phyloP scores from a whole-genome alignment of 2,329 filamentous ascomycete genomes.

The Penicillium sp. region DNA sequence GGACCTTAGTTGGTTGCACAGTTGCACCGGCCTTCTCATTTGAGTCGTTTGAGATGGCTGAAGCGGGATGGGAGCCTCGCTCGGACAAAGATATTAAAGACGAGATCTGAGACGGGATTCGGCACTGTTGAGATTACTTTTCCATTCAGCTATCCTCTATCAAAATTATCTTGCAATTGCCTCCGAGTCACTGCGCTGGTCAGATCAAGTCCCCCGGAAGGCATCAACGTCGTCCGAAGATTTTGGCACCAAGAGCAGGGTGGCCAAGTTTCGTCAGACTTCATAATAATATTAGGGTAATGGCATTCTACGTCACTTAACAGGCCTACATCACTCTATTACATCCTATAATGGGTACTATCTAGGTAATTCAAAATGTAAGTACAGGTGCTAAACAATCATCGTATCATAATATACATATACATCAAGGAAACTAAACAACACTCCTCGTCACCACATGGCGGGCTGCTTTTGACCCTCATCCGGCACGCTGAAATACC shows the following conservation, averaged over 20 bases:
- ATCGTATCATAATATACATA: neutral
- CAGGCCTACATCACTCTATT: neutral
- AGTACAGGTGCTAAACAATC: neutral
- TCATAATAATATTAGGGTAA: neutral
- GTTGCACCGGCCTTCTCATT: slow-evolving; percentile 6
- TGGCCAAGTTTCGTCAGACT: neutral
- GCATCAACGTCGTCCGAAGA: too few species aligned
- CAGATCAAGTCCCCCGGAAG: too few species aligned
- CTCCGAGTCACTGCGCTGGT: too few species aligned
- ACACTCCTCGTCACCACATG: neutral
- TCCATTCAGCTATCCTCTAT: too few species aligned
- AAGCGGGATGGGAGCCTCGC: slow-evolving; percentile 17
- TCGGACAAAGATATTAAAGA: neutral
- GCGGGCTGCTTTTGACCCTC: neutral
- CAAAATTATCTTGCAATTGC: too few species aligned
- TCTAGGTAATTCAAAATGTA: neutral
- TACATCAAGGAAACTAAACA: neutral
- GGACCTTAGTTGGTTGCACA: slow-evolving; percentile 48
- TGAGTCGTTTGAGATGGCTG: slow-evolving; percentile 32
- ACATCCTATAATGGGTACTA: neutral
- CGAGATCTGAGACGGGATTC: neutral
- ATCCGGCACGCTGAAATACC: neutral
- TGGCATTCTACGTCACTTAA: neutral
- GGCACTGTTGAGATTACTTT: too few species aligned
- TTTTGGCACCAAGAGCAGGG: too few species aligned